Percentiles rank a stretch among this genome's conserved stretches.
Conservation (phyloP, 2,329 filamentous ascomycete species). For the Colletotrichum kahawae region DNA sequence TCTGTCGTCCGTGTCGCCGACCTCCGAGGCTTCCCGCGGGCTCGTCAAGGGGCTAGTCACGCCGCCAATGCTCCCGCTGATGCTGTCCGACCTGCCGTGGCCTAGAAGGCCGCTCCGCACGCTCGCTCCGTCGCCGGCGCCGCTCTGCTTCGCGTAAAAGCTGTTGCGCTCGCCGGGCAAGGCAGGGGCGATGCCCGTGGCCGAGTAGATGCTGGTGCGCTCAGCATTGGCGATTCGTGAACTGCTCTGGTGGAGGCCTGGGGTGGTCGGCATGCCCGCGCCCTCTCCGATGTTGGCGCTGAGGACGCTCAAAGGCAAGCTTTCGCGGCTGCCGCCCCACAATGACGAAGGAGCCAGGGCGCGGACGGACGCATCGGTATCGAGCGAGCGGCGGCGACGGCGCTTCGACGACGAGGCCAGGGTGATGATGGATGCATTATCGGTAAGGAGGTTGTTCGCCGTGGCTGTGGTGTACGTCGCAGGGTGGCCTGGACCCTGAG, state of each 20-base stretch:
- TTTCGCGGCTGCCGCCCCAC: constrained; percentile 83
- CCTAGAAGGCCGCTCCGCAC: constrained; percentile 78
- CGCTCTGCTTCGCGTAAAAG: constrained; percentile 70
- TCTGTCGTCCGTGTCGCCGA: constrained; percentile 32
- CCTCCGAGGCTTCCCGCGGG: constrained; percentile 47
- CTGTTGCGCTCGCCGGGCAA: constrained; percentile 80
- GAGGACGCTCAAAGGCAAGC: constrained; percentile 77
- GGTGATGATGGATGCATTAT: constrained; percentile 86
- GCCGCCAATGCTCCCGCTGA: constrained; percentile 75
- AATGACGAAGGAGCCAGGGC: constrained; percentile 83
- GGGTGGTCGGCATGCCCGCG: constrained; percentile 45
- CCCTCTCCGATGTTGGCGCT: constrained; percentile 69
- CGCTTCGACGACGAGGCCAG: constrained; percentile 83
- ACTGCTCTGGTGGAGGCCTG: constrained; percentile 58
- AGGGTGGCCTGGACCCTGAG: constrained; percentile 56
- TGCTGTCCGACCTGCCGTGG: constrained; percentile 82
- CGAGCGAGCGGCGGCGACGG: constrained; percentile 77
- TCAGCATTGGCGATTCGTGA: constrained; percentile 50
- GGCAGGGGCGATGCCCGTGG: constrained; percentile 69
- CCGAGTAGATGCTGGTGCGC: constrained; percentile 82
- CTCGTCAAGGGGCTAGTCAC: constrained; percentile 68
- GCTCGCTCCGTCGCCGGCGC: constrained; percentile 72
- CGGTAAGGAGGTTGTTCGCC: constrained; percentile 80
- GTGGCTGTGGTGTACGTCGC: constrained; percentile 79
- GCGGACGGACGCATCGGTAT: constrained; percentile 85